Percentiles rank a stretch among this genome's conserved stretches.
phyloP scores from a whole-genome alignment of 116 monocot species.

The Papilionanthe hybrid region DNA sequence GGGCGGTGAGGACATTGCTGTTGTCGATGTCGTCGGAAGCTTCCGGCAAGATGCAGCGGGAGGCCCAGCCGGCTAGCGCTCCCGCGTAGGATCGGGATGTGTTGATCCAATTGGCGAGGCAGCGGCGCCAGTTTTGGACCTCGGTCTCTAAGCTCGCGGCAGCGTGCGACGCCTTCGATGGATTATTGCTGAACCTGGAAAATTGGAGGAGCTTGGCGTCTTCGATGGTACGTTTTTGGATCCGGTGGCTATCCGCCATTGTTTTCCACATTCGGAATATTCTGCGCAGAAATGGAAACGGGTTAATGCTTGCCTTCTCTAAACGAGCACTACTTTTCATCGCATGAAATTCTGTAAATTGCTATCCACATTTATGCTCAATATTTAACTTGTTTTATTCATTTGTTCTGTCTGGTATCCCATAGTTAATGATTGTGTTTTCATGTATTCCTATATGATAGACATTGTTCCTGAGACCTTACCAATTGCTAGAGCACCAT shows the following conservation, averaged over 20 bases:
- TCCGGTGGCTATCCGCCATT: constrained; percentile 66
- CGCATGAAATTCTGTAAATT: too few relatives aligned
- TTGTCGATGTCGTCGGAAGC: too few relatives aligned
- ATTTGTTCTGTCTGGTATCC: too few relatives aligned
- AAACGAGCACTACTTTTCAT: background rate
- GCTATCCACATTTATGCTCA: too few relatives aligned
- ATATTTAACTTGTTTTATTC: too few relatives aligned
- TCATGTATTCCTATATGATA: too few relatives aligned
- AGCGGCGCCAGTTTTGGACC: constrained; percentile 57
- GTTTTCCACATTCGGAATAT: constrained; percentile 66
- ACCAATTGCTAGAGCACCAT: too few relatives aligned
- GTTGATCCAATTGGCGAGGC: constrained; percentile 46
- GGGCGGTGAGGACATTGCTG: too few relatives aligned
- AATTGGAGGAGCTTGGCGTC: constrained; percentile 66
- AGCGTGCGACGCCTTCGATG: constrained; percentile 12
- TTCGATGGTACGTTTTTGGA: constrained; percentile 62
- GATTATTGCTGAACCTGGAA: constrained; percentile 11
- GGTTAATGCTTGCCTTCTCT: background rate
- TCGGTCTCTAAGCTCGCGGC: constrained; percentile 48
- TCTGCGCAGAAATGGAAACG: constrained; percentile 20
- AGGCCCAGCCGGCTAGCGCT: constrained; percentile 27
- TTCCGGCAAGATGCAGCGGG: constrained; percentile 7
- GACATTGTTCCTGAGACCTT: too few relatives aligned
- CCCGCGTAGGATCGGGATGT: constrained; percentile 22
- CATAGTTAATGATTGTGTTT: too few relatives aligned